Conservation (phyloP, 139 green algal species). For the Gonium pectorale region DNA sequence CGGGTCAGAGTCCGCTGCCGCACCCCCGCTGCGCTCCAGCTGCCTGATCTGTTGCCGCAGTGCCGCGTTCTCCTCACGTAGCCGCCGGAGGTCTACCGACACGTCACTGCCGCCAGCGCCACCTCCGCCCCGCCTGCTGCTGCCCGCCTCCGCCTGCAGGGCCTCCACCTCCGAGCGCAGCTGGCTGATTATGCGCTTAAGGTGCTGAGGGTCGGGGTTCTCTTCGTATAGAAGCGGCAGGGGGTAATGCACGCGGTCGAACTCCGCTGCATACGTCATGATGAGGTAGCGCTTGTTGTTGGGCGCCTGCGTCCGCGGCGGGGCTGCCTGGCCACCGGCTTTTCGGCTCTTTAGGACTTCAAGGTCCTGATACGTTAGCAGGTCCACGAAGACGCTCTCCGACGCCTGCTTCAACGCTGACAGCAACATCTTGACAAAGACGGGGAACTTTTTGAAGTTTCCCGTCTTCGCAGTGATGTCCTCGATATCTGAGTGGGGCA, state of each 20-base stretch:
- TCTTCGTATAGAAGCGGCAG: slow-evolving; percentile 86
- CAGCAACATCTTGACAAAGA: slow-evolving; percentile 91
- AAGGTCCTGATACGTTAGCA: slow-evolving; percentile 90
- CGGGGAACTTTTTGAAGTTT: slow-evolving; percentile 89
- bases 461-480: slow-evolving; percentile 92
- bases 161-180: slow-evolving; percentile 66
- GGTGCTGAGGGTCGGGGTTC: slow-evolving; percentile 69
- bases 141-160: slow-evolving; percentile 45
- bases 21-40: slow-evolving; percentile 38
- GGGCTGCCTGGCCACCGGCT: slow-evolving; percentile 9
- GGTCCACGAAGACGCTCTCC: slow-evolving; percentile 88
- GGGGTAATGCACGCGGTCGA: slow-evolving; percentile 93
- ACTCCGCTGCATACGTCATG: slow-evolving; percentile 91
- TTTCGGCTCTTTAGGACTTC: slow-evolving; percentile 82
- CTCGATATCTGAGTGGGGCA: slow-evolving; percentile 93
- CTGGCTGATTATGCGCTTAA: slow-evolving; percentile 70
- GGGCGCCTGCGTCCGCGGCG: slow-evolving; percentile 29
- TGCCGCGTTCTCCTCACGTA: slow-evolving; percentile 75
- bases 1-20: not conserved
- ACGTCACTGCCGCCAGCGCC: slow-evolving; percentile 11
- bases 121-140: too few relatives aligned
- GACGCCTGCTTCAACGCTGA: slow-evolving; percentile 76
- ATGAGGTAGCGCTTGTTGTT: slow-evolving; percentile 94
- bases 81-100: slow-evolving; percentile 58
- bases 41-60: slow-evolving; percentile 65